These are phyloP conservation scores for Plicaturopsis crispa DNA, from an alignment of 768 basidiomycete species.

Conservation along the genomic window DNA sequence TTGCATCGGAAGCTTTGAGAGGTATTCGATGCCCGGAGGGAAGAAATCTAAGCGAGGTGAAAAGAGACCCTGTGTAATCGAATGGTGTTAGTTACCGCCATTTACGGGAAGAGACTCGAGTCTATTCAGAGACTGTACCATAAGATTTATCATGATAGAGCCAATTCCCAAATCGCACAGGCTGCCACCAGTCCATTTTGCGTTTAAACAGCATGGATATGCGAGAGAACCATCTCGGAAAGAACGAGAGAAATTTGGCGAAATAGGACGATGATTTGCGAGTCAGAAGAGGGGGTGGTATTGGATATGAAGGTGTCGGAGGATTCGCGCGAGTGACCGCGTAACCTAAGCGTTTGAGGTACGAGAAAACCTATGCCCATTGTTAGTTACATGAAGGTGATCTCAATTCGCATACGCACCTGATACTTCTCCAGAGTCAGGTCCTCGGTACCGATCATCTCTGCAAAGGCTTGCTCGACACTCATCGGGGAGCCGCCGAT, in stretches of 20 bases:
- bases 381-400: slow-evolving; percentile 2
- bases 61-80: slow-evolving; percentile 49
- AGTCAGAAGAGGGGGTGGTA: slow-evolving; percentile 29
- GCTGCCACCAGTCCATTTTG: slow-evolving; percentile 61
- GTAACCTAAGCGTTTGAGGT: slow-evolving; percentile 89
- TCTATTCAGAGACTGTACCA: slow-evolving; percentile 22
- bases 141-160: slow-evolving; percentile 44
- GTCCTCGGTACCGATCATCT: slow-evolving; percentile 75
- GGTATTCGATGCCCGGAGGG: slow-evolving; percentile 54
- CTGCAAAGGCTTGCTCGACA: slow-evolving; percentile 83
- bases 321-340: slow-evolving; percentile 70
- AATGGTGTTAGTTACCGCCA: slow-evolving; percentile 1
- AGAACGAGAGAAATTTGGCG: slow-evolving; percentile 25
- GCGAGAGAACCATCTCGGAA: slow-evolving; percentile 15
- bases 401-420: slow-evolving; percentile 33
- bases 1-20: slow-evolving; percentile 25
- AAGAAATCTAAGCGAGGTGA: slow-evolving; percentile 63
- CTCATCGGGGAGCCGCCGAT: slow-evolving; percentile 72
- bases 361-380: slow-evolving; percentile 74
- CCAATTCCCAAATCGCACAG: slow-evolving; percentile 41
- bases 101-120: slow-evolving; percentile 1
- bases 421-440: slow-evolving; percentile 85
- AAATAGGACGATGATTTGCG: slow-evolving; percentile 7
- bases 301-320: slow-evolving; percentile 46
- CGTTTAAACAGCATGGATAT: slow-evolving; percentile 24